phyloP scores from a whole-genome alignment of 2,329 filamentous ascomycete species.

The Pseudocercospora fijiensis region DNA sequence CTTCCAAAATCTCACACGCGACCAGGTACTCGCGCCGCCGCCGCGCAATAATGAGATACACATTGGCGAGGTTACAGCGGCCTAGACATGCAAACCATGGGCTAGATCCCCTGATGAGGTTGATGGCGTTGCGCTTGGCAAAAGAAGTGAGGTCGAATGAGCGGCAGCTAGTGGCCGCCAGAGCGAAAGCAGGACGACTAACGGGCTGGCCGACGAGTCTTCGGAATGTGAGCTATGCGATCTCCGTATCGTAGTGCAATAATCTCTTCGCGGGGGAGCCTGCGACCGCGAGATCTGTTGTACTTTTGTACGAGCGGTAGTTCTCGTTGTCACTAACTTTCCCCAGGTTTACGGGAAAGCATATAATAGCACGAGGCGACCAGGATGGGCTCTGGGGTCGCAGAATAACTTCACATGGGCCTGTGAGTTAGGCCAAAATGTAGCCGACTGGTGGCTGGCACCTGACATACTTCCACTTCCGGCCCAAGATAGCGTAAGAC shows the following conservation, averaged over 20 bases:
- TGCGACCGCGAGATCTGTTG: background rate
- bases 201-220: constrained; percentile 3
- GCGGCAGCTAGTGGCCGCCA: background rate
- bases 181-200: background rate
- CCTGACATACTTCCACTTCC: background rate
- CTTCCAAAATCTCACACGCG: background rate
- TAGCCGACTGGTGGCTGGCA: background rate
- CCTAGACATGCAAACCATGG: constrained; percentile 4
- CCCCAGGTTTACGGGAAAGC: background rate
- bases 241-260: background rate
- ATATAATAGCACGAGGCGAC: background rate
- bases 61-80: background rate
- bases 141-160: constrained; percentile 7
- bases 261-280: background rate
- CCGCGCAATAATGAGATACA: no score
- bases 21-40: background rate
- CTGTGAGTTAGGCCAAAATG: background rate
- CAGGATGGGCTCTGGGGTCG: background rate
- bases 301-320: background rate
- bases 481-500: constrained; percentile 1
- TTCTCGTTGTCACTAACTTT: background rate
- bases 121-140: constrained; percentile 1
- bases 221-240: background rate
- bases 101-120: constrained; percentile 7
- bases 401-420: background rate